Evolutionary conservation across 805 yeast genomes (phyloP).

Genomic region (Wickerhamiella slavikovae): DNA sequence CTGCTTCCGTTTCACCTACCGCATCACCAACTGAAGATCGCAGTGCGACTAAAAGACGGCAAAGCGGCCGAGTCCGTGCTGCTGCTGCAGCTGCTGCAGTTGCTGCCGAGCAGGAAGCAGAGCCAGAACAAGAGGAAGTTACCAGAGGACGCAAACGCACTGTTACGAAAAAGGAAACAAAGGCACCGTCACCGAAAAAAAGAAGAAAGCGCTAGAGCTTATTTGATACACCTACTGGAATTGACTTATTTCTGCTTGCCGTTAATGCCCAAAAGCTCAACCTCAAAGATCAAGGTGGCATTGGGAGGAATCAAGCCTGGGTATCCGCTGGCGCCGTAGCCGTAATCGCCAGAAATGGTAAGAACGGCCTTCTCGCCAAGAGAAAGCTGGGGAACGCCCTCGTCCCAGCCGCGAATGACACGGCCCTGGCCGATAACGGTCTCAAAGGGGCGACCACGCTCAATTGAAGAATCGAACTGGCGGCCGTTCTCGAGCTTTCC

Average conservation of each 20-base stretch:
- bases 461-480: slow-evolving; percentile 87
- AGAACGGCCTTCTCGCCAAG: slow-evolving; percentile 84
- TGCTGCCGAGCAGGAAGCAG: not conserved
- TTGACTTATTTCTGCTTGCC: not conserved
- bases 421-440: slow-evolving; percentile 88
- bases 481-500: slow-evolving; percentile 92
- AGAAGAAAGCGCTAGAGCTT: no score
- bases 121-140: not conserved
- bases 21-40: no score
- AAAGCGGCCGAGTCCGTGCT: not conserved
- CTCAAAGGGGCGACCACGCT: slow-evolving; percentile 90
- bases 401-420: slow-evolving; percentile 95
- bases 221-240: not conserved
- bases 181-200: no score
- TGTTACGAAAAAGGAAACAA: no score
- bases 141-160: no score
- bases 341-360: slow-evolving; percentile 83
- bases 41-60: not conserved
- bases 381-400: slow-evolving; percentile 77
- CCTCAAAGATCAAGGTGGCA: slow-evolving; percentile 54
- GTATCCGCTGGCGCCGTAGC: slow-evolving; percentile 87
- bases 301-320: slow-evolving; percentile 95
- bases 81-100: not conserved
- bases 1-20: not conserved
- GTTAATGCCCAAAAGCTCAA: slow-evolving; percentile 17